phyloP scores from a whole-genome alignment of 164 flowering plant genomes.

The Piper longum region DNA sequence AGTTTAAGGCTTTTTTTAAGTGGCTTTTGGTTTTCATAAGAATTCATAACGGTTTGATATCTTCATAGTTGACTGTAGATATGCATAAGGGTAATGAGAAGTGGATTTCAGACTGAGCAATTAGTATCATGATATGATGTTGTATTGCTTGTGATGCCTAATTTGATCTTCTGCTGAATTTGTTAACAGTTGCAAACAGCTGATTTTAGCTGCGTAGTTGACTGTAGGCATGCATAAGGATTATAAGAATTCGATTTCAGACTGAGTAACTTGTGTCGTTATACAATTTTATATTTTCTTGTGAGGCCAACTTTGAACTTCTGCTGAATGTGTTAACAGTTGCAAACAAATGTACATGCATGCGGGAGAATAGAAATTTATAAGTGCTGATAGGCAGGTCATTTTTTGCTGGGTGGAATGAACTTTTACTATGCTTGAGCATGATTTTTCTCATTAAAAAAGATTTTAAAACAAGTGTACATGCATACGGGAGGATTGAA shows the following conservation, averaged over 20 bases:
- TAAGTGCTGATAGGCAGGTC: not conserved
- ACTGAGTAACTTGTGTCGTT: not conserved
- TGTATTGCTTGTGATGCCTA: not conserved
- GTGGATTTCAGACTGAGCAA: not conserved
- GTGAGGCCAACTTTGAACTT: not conserved
- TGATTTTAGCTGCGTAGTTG: no score
- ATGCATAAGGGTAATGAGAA: not conserved
- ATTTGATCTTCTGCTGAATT: not conserved
- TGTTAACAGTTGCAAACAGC: not conserved
- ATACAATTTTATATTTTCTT: no score
- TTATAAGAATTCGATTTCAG: no score
- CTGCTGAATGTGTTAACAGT: not conserved
- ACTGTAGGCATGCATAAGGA: not conserved
- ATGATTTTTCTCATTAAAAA: no score
- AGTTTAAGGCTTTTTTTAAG: no score
- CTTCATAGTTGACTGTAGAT: no score
- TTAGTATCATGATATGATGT: not conserved
- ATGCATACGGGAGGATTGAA: not conserved
- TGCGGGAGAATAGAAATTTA: not conserved
- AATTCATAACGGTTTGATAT: no score
- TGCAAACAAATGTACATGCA: not conserved
- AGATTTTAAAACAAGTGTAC: not conserved
- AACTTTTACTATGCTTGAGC: no score
- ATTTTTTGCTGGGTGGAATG: not conserved
- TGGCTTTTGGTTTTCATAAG: no score